phyloP scores from a whole-genome alignment of 306 rosid species.

The Castanea crenata region DNA sequence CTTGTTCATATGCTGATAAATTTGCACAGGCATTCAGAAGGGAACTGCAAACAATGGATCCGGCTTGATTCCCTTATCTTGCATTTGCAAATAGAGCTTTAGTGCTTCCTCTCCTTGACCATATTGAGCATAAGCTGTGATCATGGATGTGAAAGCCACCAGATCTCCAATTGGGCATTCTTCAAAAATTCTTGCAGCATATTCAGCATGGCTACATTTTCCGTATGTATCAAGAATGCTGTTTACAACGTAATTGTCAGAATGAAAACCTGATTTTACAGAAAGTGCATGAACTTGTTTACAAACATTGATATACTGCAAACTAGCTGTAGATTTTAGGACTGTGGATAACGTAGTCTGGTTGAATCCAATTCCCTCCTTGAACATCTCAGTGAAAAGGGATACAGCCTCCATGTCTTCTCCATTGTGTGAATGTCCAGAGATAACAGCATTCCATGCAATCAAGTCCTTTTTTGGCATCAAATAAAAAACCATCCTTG shows the following conservation, averaged over 20 bases:
- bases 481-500: constrained; percentile 57
- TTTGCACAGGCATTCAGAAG: constrained; percentile 86
- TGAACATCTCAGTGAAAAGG: constrained; percentile 50
- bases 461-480: constrained; percentile 61
- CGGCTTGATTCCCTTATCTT: constrained; percentile 42
- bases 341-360: constrained; percentile 74
- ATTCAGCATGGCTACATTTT: constrained; percentile 55
- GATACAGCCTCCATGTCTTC: constrained; percentile 60
- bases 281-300: constrained; percentile 71
- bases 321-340: constrained; percentile 70
- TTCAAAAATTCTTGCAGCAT: constrained; percentile 63
- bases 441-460: constrained; percentile 76
- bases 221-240: constrained; percentile 87
- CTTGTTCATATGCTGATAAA: constrained; percentile 84
- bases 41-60: constrained; percentile 85
- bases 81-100: constrained; percentile 75
- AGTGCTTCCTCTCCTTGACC: constrained; percentile 81
- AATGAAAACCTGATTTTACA: constrained; percentile 64
- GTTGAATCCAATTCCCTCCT: constrained; percentile 60
- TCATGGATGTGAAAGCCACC: constrained; percentile 91
- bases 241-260: constrained; percentile 64
- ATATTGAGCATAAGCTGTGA: constrained; percentile 76
- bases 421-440: constrained; percentile 63
- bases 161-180: constrained; percentile 69
- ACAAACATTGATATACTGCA: constrained; percentile 51